Percentiles rank a stretch among this genome's conserved stretches.
These are phyloP conservation scores for Chlamydomonas sp. DNA, from an alignment of 139 green algal genomes.

Conservation along the genomic window DNA sequence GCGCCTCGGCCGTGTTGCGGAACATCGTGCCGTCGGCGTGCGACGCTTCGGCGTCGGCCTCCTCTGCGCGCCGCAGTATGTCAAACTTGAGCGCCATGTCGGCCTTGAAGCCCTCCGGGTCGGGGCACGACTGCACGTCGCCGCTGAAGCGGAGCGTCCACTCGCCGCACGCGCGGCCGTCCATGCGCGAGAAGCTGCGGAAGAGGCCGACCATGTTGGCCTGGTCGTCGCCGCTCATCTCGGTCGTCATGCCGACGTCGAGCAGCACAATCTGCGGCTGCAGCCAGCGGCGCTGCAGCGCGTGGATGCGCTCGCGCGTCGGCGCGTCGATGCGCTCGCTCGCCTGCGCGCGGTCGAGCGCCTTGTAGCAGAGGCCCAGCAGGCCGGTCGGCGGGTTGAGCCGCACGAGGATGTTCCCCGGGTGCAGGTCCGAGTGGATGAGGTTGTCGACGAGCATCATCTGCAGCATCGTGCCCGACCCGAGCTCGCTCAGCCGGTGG, in stretches of 20 bases:
- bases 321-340: slow-evolving; percentile 10
- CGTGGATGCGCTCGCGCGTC: slow-evolving; percentile 22
- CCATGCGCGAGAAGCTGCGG: slow-evolving; percentile 40
- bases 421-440: slow-evolving; percentile 88
- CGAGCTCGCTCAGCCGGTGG: slow-evolving; percentile 62
- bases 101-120: slow-evolving; percentile 54
- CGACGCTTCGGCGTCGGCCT: slow-evolving; percentile 4
- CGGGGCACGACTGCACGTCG: slow-evolving; percentile 55
- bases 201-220: slow-evolving; percentile 57
- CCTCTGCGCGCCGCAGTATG: slow-evolving; percentile 27
- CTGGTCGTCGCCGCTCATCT: slow-evolving; percentile 61
- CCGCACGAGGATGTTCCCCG: slow-evolving; percentile 81
- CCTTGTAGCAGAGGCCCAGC: slow-evolving; percentile 36
- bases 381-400: slow-evolving; percentile 44
- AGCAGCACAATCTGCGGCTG: slow-evolving; percentile 74
- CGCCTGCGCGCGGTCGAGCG: neutral
- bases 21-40: slow-evolving; percentile 12
- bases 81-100: slow-evolving; percentile 53
- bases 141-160: slow-evolving; percentile 67
- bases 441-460: slow-evolving; percentile 97
- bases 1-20: slow-evolving; percentile 55
- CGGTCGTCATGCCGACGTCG: slow-evolving; percentile 84
- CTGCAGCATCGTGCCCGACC: slow-evolving; percentile 79
- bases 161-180: slow-evolving; percentile 47
- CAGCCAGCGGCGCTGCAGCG: slow-evolving; percentile 43